Evolutionary conservation across 495 filamentous ascomycete species (phyloP), one percentile per base, ranked within the genome.

Genomic region (Aspergillus wentii): DNA sequence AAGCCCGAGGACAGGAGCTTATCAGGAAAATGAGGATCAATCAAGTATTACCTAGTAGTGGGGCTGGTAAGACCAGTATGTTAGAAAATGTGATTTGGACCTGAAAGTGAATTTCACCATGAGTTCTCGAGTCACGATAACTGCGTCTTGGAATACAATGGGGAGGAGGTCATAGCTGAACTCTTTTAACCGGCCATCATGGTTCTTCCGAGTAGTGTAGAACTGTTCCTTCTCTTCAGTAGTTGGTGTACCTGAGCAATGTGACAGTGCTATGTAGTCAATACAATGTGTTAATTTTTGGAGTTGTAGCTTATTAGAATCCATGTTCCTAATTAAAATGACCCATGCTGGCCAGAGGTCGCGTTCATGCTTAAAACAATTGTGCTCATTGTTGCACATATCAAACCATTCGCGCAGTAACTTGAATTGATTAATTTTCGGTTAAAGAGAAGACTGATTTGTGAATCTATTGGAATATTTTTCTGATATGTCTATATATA

Each of bases 171-270:
- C 6, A 32, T 32, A 32, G 30, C 30, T 32, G 30, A 32, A 32
- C 16, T 13, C 30, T 17, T 32, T 17, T 13, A 14, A 14, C 13
- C 13, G 30, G 5, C 13, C 30, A 32, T 17, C 8, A 17, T 32
- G 13, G 30, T 32, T 32, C 16, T 32, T 17, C 16, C n/a, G 13
- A 32, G 30, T 32, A 17, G 30, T 32, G 30, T 13, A 32, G 30
- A 32, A 32, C 30, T 13, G 6, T 17, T 32, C 16, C 30, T 17
- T 32, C 30, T 32, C 30, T 17, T 32, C 30, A 7, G n/a, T 5
- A 8, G 6, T 32, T 32, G 30, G 30, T 14, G 5, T 17, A 32
- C 30, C 30, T 13, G 6, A 32, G 30, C 30, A 32, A 17, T 32
- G 30, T 17, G 30, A 32, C 8, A 32, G 13, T 17, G 16, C 30